A percentile compares a stretch with the other conserved stretches of the same genome.
Conservation (phyloP, 345 rosid species). For the Eucalyptus viminalis region DNA sequence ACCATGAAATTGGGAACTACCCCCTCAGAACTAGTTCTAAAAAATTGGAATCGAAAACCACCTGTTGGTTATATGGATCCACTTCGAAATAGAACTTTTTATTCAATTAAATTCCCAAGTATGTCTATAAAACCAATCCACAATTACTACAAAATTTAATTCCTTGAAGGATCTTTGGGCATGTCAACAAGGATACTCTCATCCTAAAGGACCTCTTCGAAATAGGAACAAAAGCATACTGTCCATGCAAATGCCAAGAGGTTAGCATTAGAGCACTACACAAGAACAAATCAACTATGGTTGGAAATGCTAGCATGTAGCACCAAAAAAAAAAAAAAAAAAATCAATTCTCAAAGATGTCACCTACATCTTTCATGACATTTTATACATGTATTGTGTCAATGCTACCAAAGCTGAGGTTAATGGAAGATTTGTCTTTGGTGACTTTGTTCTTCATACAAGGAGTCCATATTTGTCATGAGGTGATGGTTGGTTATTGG, state of each 20-base stretch:
- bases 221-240: background rate
- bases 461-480: background rate
- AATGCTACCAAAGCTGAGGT: background rate
- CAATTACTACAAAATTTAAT: no score
- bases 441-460: background rate
- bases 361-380: background rate
- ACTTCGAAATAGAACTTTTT: rapidly evolving
- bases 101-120: no score
- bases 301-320: background rate
- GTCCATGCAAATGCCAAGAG: background rate
- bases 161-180: background rate
- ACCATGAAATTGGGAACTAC: no score
- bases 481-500: background rate
- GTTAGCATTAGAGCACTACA: background rate
- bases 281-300: background rate
- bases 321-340: no score
- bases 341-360: no score
- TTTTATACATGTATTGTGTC: background rate
- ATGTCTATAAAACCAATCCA: background rate
- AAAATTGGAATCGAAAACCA: no score
- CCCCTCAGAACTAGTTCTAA: no score
- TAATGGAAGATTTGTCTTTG: background rate
- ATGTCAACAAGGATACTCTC: background rate
- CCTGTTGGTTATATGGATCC: rapidly evolving
- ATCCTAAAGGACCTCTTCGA: no score